Evolutionary conservation across 208 protist genomes (phyloP).

Genomic region (Trypanosoma scelopori): DNA sequence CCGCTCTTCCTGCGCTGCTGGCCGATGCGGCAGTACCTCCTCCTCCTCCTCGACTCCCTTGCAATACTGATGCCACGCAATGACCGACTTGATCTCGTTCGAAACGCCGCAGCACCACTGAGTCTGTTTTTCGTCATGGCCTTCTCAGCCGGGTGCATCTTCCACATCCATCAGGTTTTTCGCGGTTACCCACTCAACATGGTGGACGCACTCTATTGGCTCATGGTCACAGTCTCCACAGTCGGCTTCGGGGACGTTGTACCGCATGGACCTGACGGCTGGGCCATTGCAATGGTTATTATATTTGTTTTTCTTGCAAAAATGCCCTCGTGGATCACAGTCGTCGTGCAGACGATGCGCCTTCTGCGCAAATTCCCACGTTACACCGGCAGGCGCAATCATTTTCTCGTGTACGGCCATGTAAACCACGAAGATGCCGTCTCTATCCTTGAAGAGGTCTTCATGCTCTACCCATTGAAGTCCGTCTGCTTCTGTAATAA

Average conservation of each 20-base stretch:
- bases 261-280: slow-evolving; percentile 54
- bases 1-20: slow-evolving; percentile 85
- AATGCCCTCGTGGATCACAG: slow-evolving; percentile 84
- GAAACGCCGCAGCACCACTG: slow-evolving; percentile 56
- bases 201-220: slow-evolving; percentile 68
- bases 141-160: slow-evolving; percentile 65
- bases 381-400: slow-evolving; percentile 65
- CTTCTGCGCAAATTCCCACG: slow-evolving; percentile 61
- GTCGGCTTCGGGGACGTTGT: slow-evolving; percentile 86
- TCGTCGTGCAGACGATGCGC: slow-evolving; percentile 57
- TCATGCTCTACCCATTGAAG: slow-evolving; percentile 83
- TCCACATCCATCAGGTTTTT: slow-evolving; percentile 78
- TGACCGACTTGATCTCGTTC: slow-evolving; percentile 67
- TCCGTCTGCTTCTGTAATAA: slow-evolving; percentile 86
- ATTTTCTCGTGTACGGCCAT: slow-evolving; percentile 86
- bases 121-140: slow-evolving; percentile 79
- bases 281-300: slow-evolving; percentile 68
- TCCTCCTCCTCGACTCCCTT: slow-evolving; percentile 80
- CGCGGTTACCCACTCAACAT: slow-evolving; percentile 61
- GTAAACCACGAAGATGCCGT: slow-evolving; percentile 67
- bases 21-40: slow-evolving; percentile 86
- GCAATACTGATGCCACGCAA: slow-evolving; percentile 58
- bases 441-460: slow-evolving; percentile 84
- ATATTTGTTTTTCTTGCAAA: slow-evolving; percentile 82
- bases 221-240: slow-evolving; percentile 78